Conservation (phyloP, 2,329 filamentous ascomycete genomes). For the Rutstroemia sp. region DNA sequence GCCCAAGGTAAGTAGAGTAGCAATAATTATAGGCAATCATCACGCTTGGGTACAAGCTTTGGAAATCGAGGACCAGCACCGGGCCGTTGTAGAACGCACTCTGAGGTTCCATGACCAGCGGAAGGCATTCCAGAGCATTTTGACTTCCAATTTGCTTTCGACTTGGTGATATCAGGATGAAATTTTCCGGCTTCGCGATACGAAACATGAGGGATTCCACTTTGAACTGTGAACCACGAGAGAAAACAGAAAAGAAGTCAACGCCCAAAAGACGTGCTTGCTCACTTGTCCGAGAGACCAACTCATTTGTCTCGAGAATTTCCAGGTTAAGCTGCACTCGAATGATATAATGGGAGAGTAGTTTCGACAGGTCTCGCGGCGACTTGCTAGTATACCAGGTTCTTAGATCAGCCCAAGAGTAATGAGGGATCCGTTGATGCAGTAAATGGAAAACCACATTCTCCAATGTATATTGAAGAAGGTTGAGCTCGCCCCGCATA, state of each 20-base stretch:
- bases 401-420: slow-evolving; percentile 71
- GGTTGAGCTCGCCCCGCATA: slow-evolving; percentile 85
- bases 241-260: slow-evolving; percentile 96
- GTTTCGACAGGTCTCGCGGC: slow-evolving; percentile 61
- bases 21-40: slow-evolving; percentile 99
- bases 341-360: slow-evolving; percentile 69
- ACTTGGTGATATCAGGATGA: slow-evolving; percentile 81
- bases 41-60: slow-evolving; percentile 90
- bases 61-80: slow-evolving; percentile 86
- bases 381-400: slow-evolving; percentile 69
- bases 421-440: slow-evolving; percentile 82
- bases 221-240: slow-evolving; percentile 93
- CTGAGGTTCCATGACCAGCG: slow-evolving; percentile 94
- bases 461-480: slow-evolving; percentile 93
- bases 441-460: slow-evolving; percentile 90
- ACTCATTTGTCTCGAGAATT: slow-evolving; percentile 82
- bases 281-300: slow-evolving; percentile 84
- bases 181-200: slow-evolving; percentile 95
- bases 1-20: slow-evolving; percentile 91
- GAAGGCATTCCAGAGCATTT: slow-evolving; percentile 89
- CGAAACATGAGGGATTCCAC: slow-evolving; percentile 98
- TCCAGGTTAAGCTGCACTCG: slow-evolving; percentile 79
- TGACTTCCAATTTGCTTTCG: slow-evolving; percentile 88
- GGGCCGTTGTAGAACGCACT: slow-evolving; percentile 91
- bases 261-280: slow-evolving; percentile 88